phyloP scores from a whole-genome alignment of 192 early-diverging fungal species.

The Umbelopsis sp. region DNA sequence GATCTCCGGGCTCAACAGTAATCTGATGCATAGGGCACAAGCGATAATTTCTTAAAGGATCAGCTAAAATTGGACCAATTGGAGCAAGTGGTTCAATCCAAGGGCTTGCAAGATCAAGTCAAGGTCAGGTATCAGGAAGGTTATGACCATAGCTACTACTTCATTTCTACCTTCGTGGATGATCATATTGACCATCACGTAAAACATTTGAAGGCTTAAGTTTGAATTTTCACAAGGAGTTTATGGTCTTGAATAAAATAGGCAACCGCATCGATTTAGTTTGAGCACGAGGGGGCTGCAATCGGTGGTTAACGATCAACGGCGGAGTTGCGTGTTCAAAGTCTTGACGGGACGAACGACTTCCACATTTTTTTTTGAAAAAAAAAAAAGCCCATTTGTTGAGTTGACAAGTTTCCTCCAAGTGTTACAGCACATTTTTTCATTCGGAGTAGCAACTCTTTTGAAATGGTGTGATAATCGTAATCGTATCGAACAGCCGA shows the following conservation, averaged over 20 bases:
- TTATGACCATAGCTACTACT: slow-evolving; percentile 90
- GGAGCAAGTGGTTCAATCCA: slow-evolving; percentile 47
- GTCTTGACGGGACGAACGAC: too few species aligned
- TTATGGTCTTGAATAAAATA: slow-evolving; percentile 9
- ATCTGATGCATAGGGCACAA: slow-evolving; percentile 67
- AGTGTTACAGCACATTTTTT: too few species aligned
- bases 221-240: slow-evolving; percentile 30
- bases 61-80: slow-evolving; percentile 70
- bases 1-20: slow-evolving; percentile 8
- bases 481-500: too few species aligned
- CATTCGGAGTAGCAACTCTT: too few species aligned
- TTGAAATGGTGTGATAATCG: too few species aligned
- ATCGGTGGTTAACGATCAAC: too few species aligned
- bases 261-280: not conserved
- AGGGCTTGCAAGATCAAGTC: slow-evolving; percentile 51
- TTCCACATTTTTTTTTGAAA: too few species aligned
- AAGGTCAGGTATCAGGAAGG: slow-evolving; percentile 71
- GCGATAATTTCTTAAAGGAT: slow-evolving; percentile 69
- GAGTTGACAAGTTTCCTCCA: too few species aligned
- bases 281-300: too few species aligned
- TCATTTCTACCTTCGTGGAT: slow-evolving; percentile 77
- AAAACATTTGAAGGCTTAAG: slow-evolving; percentile 41
- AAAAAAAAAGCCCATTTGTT: too few species aligned
- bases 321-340: too few species aligned
- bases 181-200: slow-evolving; percentile 81